Percentiles rank a stretch among this genome's conserved stretches.
Evolutionary conservation across 768 basidiomycete genomes (phyloP).

Genomic region (Lenzites betulinus): DNA sequence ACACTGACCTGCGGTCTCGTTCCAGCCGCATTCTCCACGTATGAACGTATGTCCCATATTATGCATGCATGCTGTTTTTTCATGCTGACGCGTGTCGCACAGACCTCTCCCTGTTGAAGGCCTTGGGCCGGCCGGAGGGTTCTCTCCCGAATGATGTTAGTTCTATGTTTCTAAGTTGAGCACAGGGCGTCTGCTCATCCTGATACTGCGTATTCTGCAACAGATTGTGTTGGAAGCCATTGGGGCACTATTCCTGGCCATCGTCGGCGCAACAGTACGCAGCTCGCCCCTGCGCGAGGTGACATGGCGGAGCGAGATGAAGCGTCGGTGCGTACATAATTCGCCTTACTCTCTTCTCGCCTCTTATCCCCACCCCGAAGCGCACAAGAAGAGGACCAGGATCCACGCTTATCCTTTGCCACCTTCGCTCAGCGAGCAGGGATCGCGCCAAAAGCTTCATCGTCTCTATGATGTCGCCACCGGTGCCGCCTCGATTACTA

Average conservation of each 20-base stretch:
- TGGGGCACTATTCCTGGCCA: slow-evolving; percentile 63
- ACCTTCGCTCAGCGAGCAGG: slow-evolving; percentile 30
- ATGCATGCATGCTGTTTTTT: neutral
- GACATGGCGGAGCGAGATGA: slow-evolving; percentile 90
- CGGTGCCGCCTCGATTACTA: neutral
- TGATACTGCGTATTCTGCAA: neutral
- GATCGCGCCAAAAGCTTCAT: slow-evolving; percentile 14
- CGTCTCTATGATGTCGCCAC: neutral
- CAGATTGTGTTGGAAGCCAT: slow-evolving; percentile 73
- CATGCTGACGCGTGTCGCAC: slow-evolving; percentile 1
- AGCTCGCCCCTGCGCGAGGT: slow-evolving; percentile 75
- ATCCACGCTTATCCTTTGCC: slow-evolving; percentile 29
- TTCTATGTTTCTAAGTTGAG: neutral
- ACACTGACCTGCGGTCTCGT: slow-evolving; percentile 3
- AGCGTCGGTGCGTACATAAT: slow-evolving; percentile 58
- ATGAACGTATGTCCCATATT: slow-evolving; percentile 59
- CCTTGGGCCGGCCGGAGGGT: slow-evolving; percentile 70
- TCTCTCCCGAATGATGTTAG: slow-evolving; percentile 64
- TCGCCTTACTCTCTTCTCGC: neutral
- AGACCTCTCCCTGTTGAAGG: slow-evolving; percentile 81
- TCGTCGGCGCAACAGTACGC: slow-evolving; percentile 70
- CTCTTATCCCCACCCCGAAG: slow-evolving; percentile 1
- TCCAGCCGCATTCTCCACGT: slow-evolving; percentile 77
- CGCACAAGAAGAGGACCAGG: slow-evolving; percentile 26
- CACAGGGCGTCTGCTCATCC: neutral